phyloP scores from a whole-genome alignment of 1,284 basidiomycete genomes.

The Cutaneotrichosporon sp. region DNA sequence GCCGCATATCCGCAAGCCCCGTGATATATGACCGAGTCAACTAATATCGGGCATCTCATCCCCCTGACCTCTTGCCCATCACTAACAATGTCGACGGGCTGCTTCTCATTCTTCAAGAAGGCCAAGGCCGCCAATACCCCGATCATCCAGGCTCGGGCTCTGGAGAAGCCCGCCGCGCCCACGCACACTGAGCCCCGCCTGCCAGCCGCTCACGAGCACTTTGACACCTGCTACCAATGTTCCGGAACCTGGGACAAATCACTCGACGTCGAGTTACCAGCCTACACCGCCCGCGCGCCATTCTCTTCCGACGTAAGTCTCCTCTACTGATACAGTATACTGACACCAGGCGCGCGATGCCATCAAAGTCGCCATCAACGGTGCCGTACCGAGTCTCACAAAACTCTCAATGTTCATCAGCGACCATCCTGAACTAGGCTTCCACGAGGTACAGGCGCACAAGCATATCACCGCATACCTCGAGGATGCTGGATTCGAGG shows the following conservation, averaged over 20 bases:
- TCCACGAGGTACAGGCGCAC: slow-evolving; percentile 37
- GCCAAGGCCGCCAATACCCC: background rate
- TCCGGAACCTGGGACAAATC: background rate
- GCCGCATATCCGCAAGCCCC: too few relatives aligned
- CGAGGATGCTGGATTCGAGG: slow-evolving; percentile 36
- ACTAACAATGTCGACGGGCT: slow-evolving; percentile 4
- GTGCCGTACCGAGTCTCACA: slow-evolving; percentile 34
- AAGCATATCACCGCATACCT: slow-evolving; percentile 37
- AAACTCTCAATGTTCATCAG: slow-evolving; percentile 45
- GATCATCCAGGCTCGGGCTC: background rate
- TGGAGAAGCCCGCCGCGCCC: background rate
- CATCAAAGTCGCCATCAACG: slow-evolving; percentile 14
- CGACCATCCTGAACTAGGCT: slow-evolving; percentile 46
- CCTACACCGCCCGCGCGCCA: background rate
- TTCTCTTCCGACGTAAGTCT: slow-evolving; percentile 1
- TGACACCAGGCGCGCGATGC: slow-evolving; percentile 22
- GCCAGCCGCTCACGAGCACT: slow-evolving; percentile 7
- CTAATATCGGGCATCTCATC: background rate
- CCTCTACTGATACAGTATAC: background rate
- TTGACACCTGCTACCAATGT: slow-evolving; percentile 8
- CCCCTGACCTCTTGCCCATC: background rate
- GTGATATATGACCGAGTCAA: background rate
- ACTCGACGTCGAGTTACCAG: slow-evolving; percentile 5
- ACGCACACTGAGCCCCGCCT: background rate
- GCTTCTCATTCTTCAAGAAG: slow-evolving; percentile 8